A percentile compares a stretch with the other conserved stretches of the same genome.
phyloP scores from a whole-genome alignment of 768 basidiomycete genomes.

The Suillus placidus region DNA sequence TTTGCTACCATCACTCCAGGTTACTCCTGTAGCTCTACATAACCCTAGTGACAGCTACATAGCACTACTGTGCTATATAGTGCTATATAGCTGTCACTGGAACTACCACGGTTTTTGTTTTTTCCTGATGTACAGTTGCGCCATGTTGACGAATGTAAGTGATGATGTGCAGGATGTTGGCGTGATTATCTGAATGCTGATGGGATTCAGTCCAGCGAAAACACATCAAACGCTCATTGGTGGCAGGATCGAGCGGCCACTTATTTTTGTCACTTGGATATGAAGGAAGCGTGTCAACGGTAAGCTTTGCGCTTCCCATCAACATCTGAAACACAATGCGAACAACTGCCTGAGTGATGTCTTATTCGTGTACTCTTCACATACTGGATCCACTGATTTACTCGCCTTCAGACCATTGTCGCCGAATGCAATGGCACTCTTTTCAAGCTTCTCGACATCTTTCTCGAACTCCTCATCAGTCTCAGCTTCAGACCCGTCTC shows the following conservation, averaged over 20 bases:
- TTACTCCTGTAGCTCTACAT: too few relatives aligned
- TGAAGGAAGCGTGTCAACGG: neutral
- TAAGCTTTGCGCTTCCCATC: conserved; percentile 1
- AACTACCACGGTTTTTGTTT: too few relatives aligned
- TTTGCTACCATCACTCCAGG: too few relatives aligned
- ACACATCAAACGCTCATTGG: neutral
- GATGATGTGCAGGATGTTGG: neutral
- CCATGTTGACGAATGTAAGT: neutral
- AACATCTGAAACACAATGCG: neutral
- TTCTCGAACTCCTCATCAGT: neutral
- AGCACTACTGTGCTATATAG: too few relatives aligned
- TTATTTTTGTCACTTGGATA: neutral
- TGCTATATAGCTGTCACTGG: too few relatives aligned
- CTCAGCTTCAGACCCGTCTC: neutral
- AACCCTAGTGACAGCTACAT: too few relatives aligned
- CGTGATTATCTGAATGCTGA: neutral
- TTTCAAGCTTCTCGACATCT: conserved; percentile 2
- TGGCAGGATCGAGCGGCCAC: neutral
- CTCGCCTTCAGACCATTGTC: neutral
- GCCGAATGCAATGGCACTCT: conserved; percentile 11
- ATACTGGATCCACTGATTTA: neutral
- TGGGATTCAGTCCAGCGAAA: conserved; percentile 6
- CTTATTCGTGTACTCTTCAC: neutral
- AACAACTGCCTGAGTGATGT: conserved; percentile 6
- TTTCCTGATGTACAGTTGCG: too few relatives aligned